Evolutionary conservation across 768 basidiomycete species (phyloP), one percentile per base, ranked within the genome.

Genomic region (Russula griseocarnosa): DNA sequence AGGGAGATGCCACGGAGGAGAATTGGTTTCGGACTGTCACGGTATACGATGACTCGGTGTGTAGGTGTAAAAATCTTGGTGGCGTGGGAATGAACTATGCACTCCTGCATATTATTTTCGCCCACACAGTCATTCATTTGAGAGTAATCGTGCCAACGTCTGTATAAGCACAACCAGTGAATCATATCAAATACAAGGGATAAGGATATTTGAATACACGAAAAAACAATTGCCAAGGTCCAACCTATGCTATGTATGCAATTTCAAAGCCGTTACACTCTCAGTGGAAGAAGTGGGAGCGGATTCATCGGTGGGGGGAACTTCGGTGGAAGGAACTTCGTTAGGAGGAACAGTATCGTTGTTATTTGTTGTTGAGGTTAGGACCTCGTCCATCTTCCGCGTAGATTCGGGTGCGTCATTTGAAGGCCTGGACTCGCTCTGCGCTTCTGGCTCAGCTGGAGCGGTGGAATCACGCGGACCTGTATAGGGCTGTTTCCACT

Each of bases 1-100:
- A 73, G 49, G 38, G 68, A 46, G 44, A 57, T 57, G 51, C 38
- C 53, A 54, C n/a, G n/a, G n/a, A n/a, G n/a, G n/a, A n/a, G n/a
- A n/a, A n/a, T n/a, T n/a, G n/a, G n/a, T n/a, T n/a, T 66, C 57
- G 52, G 53, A 49, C 66, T 65, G 58, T 52, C 55, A 50, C 61
- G 34, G 53, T 28, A 5, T 28, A 28, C n/a, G n/a, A n/a, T n/a
- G n/a, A n/a, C n/a, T n/a, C n/a, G n/a, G n/a, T n/a, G n/a, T n/a
- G n/a, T n/a, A n/a, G n/a, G n/a, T 28, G 28, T 28, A 5, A 28
- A 2, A 5, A 28, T 28, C 7, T 18, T 20, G 3, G 8, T 9
- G 44, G 38, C 14, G 14, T 38, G 14, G 14, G 14, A 38, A 40
- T 40, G 38, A 16, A 16, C 38, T 14, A 1, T n/a, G n/a, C n/a